phyloP scores from a whole-genome alignment of 1,284 basidiomycete species.

The Xanthoconium separans region DNA sequence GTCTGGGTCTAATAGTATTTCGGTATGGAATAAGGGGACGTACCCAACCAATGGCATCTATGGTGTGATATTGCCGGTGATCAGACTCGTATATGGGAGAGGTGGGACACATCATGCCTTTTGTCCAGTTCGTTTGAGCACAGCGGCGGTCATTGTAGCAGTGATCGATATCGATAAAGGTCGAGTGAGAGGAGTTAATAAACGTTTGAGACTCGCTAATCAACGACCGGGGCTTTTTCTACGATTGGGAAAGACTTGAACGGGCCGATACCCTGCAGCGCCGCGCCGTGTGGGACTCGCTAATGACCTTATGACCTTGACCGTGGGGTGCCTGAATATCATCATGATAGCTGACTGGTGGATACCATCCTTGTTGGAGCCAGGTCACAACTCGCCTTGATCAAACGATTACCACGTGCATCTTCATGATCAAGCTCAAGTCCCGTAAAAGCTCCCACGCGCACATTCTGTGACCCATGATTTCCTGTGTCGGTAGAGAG shows the following conservation, averaged over 20 bases:
- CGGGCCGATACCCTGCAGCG: slow-evolving; percentile 5
- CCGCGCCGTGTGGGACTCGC: too few species aligned
- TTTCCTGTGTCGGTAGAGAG: too few species aligned
- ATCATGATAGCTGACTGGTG: too few species aligned
- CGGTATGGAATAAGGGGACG: slow-evolving; percentile 8
- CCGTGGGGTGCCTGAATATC: too few species aligned
- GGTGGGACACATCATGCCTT: slow-evolving; percentile 38
- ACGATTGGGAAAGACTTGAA: slow-evolving; percentile 1
- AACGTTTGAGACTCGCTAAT: neutral
- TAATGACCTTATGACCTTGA: too few species aligned
- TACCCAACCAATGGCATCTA: slow-evolving; percentile 35
- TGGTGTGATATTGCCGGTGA: neutral
- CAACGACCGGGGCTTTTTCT: slow-evolving; percentile 2
- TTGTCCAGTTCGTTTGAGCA: slow-evolving; percentile 58
- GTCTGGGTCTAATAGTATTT: neutral
- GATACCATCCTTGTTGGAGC: too few species aligned
- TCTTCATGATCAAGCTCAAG: too few species aligned
- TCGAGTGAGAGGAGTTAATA: neutral
- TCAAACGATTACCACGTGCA: too few species aligned
- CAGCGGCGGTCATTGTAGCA: slow-evolving; percentile 46
- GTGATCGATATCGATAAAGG: slow-evolving; percentile 1
- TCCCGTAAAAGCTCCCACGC: too few species aligned
- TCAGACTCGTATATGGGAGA: neutral
- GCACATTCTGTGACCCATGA: too few species aligned
- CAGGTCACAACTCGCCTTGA: too few species aligned